Evolutionary conservation across 2,329 filamentous ascomycete species (phyloP), one percentile per base, ranked within the genome.

Genomic region (Epicoccum sorghinum): DNA sequence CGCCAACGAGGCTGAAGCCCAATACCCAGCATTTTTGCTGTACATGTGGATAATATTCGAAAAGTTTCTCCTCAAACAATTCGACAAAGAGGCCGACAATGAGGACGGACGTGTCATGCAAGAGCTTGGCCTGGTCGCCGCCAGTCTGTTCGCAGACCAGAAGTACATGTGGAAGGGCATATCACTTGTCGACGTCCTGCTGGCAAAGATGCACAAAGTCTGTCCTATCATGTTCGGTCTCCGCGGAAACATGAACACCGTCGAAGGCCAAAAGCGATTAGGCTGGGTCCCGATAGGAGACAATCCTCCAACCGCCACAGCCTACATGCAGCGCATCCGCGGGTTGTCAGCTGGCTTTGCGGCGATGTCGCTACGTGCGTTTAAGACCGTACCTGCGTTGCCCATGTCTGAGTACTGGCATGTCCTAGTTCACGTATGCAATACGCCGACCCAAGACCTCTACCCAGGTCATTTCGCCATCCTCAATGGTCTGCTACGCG

Each of bases 151-250:
- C 70, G 88, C 89, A 1, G 81, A 83, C 47, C 80, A 84, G 14
- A 81, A 85, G 13, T 89, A 90, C 67, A 79, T 83, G 48, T 89
- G 86, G 81, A 83, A 87, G 45, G 88, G 86, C 7, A 76, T 83
- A 42, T 83, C 87, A 1, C 80, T 96, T 53, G 87, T 91, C 47
- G 90, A 96, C 69, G 90, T 98, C 55, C 80, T 98, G 27, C 88
- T 96, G 67, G 88, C 93, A 49, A 97, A 98, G 74, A 89, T 90
- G 67, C 86, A 92, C 55, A 81, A 89, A 13, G 81, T 85, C 3
- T 96, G 91, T 66, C 93, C 95, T 0, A 87, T 92, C 1, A 79
- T 99, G 0, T 98, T 96, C 71, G 93, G 93, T 14, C 85, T 93
- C 60, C 83, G 85, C 38, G 93, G 91, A 23, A 86, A 80, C 58